A percentile compares a stretch with the other conserved stretches of the same genome.
These are phyloP conservation scores for Boechera retrofracta DNA, from an alignment of 345 rosid genomes.

Conservation along the genomic window DNA sequence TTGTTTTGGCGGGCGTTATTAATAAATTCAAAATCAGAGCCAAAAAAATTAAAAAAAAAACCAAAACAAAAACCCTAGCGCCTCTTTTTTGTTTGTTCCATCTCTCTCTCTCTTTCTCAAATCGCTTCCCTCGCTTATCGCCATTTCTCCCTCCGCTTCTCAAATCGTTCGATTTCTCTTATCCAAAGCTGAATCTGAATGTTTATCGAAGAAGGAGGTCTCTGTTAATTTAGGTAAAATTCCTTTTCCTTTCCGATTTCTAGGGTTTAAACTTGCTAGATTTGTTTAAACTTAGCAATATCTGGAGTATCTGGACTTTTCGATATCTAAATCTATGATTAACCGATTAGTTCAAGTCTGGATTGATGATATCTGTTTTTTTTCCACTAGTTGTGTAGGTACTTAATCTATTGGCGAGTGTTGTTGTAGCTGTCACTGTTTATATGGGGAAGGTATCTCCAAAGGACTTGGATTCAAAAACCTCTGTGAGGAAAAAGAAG, in stretches of 20 bases:
- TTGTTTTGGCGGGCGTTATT: conserved; percentile 75
- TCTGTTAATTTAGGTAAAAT: conserved; percentile 26
- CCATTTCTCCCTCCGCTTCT: conserved; percentile 31
- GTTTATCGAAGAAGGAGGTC: conserved; percentile 1
- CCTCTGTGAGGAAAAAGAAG: conserved; percentile 60
- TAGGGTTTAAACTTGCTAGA: conserved; percentile 26
- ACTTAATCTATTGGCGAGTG: neutral
- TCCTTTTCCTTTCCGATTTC: conserved; percentile 27
- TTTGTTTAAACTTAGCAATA: neutral
- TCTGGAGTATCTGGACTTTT: neutral
- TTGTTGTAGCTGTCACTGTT: conserved; percentile 18
- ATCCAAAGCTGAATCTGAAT: conserved; percentile 20
- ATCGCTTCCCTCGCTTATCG: conserved; percentile 44
- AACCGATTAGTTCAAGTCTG: conserved; percentile 28
- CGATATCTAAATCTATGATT: neutral
- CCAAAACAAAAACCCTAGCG: conserved; percentile 65
- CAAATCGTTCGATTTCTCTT: conserved; percentile 14
- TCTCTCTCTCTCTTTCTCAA: conserved; percentile 30
- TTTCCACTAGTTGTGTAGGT: neutral
- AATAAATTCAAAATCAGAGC: conserved; percentile 54
- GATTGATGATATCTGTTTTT: conserved; percentile 29
- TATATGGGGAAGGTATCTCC: conserved; percentile 78
- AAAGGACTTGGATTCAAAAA: conserved; percentile 52
- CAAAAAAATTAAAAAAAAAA: conserved; percentile 27
- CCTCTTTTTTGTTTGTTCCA: conserved; percentile 24